phyloP scores from a whole-genome alignment of 2,329 filamentous ascomycete species.

The Xylariomycetidae sp. region DNA sequence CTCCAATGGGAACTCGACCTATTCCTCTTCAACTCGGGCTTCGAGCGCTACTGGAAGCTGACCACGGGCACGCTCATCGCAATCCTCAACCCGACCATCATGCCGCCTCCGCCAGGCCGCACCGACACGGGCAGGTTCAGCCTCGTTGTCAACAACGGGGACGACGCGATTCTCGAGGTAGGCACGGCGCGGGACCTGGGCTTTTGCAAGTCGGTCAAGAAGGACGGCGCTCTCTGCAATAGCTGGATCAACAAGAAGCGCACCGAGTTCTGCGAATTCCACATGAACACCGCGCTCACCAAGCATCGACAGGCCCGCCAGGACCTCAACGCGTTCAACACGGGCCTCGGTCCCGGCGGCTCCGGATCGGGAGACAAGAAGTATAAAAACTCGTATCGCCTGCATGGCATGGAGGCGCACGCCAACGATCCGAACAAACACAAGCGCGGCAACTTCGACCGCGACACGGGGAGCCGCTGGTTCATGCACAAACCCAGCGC shows the following conservation, averaged over 20 bases:
- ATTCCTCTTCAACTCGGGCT: conserved; percentile 86
- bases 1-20: conserved; percentile 87
- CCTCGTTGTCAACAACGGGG: conserved; percentile 77
- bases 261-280: conserved; percentile 89
- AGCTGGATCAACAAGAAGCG: conserved; percentile 84
- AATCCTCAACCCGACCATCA: conserved; percentile 84
- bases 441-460: conserved; percentile 48
- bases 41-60: conserved; percentile 92
- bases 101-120: conserved; percentile 75
- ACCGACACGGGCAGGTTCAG: conserved; percentile 80
- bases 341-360: conserved; percentile 42
- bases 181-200: conserved; percentile 80
- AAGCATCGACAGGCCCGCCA: conserved; percentile 45
- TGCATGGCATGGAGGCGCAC: conserved; percentile 15
- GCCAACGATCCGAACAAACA: conserved; percentile 26
- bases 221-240: conserved; percentile 75
- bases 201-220: conserved; percentile 80
- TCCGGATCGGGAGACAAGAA: conserved; percentile 9
- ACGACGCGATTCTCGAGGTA: conserved; percentile 86
- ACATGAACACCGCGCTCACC: conserved; percentile 75
- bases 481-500: conserved; percentile 51
- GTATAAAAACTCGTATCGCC: conserved; percentile 26
- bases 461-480: conserved; percentile 52
- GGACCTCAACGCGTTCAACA: conserved; percentile 28
- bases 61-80: conserved; percentile 86